Conservation (phyloP, 2,329 filamentous ascomycete species). For the Lanzia echinophila region DNA sequence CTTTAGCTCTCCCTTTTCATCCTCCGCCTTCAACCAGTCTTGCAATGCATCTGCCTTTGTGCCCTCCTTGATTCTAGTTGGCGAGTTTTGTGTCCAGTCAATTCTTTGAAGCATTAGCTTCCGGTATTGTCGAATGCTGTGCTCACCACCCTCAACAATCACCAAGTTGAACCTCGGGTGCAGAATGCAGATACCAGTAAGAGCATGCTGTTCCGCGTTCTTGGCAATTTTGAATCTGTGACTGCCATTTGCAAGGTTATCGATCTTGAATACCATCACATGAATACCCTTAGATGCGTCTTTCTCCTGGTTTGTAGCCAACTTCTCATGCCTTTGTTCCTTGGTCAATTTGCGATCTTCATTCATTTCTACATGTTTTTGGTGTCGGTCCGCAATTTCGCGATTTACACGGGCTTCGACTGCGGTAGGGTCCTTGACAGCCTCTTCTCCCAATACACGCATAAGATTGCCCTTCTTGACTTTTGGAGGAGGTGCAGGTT, state of each 20-base stretch:
- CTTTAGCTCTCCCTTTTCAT: slow-evolving; percentile 70
- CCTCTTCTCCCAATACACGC: slow-evolving; percentile 80
- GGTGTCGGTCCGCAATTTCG: slow-evolving; percentile 81
- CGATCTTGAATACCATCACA: slow-evolving; percentile 82
- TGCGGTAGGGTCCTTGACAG: slow-evolving; percentile 92
- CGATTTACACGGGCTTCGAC: slow-evolving; percentile 91
- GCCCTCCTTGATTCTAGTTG: slow-evolving; percentile 54
- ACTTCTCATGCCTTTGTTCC: slow-evolving; percentile 79
- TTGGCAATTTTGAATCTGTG: slow-evolving; percentile 89
- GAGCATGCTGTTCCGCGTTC: slow-evolving; percentile 81
- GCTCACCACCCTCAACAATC: slow-evolving; percentile 82
- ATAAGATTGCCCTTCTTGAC: slow-evolving; percentile 97
- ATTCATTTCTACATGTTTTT: slow-evolving; percentile 72
- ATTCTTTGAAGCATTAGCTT: slow-evolving; percentile 92
- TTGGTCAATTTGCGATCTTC: slow-evolving; percentile 82
- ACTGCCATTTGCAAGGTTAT: slow-evolving; percentile 82
- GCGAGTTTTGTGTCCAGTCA: slow-evolving; percentile 86
- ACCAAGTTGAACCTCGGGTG: slow-evolving; percentile 84
- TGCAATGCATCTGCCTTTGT: slow-evolving; percentile 58
- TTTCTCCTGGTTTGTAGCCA: slow-evolving; percentile 73
- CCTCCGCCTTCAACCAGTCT: slow-evolving; percentile 73
- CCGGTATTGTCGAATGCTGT: slow-evolving; percentile 77
- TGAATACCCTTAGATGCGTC: slow-evolving; percentile 83
- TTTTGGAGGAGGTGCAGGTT: slow-evolving; percentile 86
- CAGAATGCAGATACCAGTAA: slow-evolving; percentile 88